Percentiles rank a stretch among this genome's conserved stretches.
These are phyloP conservation scores for Gnomoniopsis smithogilvyi DNA, from an alignment of 2,329 filamentous ascomycete genomes.

Conservation along the genomic window DNA sequence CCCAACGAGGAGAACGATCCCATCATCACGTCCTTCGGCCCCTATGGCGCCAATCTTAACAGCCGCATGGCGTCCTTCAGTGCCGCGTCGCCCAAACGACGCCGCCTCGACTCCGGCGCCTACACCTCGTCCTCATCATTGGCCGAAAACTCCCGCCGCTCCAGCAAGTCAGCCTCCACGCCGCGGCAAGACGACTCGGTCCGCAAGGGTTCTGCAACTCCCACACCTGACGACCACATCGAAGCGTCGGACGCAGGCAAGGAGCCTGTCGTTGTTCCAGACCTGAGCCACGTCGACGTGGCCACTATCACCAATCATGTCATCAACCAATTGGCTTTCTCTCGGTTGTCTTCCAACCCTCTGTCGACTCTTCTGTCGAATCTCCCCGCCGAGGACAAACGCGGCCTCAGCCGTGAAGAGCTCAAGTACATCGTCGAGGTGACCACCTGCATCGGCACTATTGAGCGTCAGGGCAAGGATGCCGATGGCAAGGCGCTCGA, in stretches of 20 bases:
- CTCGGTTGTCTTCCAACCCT: slow-evolving; percentile 85
- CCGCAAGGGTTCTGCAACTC: slow-evolving; percentile 10
- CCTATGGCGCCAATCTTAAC: slow-evolving; percentile 83
- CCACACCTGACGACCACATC: slow-evolving; percentile 4
- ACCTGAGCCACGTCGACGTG: slow-evolving; percentile 32
- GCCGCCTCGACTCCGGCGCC: slow-evolving; percentile 17
- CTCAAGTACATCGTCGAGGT: slow-evolving; percentile 71
- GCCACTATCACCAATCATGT: slow-evolving; percentile 74
- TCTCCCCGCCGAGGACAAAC: slow-evolving; percentile 66
- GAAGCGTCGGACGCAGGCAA: slow-evolving; percentile 23
- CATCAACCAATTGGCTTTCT: slow-evolving; percentile 93
- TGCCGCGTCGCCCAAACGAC: slow-evolving; percentile 58
- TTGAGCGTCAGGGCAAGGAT: slow-evolving; percentile 88
- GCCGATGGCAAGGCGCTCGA: slow-evolving; percentile 90
- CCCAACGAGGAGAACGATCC: slow-evolving; percentile 94
- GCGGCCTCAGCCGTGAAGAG: slow-evolving; percentile 56
- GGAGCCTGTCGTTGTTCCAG: slow-evolving; percentile 34
- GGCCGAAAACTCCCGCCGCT: slow-evolving; percentile 24
- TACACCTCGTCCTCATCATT: slow-evolving; percentile 19
- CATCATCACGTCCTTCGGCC: slow-evolving; percentile 86
- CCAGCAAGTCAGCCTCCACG: slow-evolving; percentile 26
- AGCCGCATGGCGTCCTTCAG: slow-evolving; percentile 76
- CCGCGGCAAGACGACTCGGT: slow-evolving; percentile 10
- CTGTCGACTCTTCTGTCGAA: slow-evolving; percentile 86
- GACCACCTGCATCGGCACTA: slow-evolving; percentile 80